Conservation (phyloP, 2,329 filamentous ascomycete species). For the Colletotrichum somersetense region DNA sequence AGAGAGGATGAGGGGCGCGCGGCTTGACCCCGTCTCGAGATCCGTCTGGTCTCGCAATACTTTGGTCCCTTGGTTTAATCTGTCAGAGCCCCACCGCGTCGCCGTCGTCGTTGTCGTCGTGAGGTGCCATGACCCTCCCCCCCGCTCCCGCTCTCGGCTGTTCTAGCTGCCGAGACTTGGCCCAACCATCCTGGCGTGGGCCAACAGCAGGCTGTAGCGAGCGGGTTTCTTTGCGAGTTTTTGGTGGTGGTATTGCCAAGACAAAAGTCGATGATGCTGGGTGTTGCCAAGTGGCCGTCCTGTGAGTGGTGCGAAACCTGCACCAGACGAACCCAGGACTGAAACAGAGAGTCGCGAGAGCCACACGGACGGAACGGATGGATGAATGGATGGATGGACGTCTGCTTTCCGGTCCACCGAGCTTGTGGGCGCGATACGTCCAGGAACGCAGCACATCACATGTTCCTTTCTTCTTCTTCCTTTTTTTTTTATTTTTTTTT, state of each 20-base stretch:
- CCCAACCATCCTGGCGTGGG: not conserved
- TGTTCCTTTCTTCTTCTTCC: not conserved
- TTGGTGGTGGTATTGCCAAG: slow-evolving; percentile 21
- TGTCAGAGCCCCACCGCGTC: slow-evolving; percentile 3
- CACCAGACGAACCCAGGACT: slow-evolving; percentile 38
- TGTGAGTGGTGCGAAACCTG: slow-evolving; percentile 26
- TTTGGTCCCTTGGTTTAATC: not conserved
- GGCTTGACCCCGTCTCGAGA: slow-evolving; percentile 15
- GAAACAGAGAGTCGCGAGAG: slow-evolving; percentile 23
- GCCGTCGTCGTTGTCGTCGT: not conserved
- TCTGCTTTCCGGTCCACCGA: not conserved
- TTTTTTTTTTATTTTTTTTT: too few species aligned
- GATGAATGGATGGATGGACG: not conserved
- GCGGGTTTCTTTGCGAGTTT: not conserved
- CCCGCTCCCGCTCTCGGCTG: slow-evolving; percentile 11
- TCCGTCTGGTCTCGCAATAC: slow-evolving; percentile 6
- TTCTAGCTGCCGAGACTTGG: slow-evolving; percentile 24
- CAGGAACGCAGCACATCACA: not conserved
- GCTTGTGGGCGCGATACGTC: too few species aligned
- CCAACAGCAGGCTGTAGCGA: not conserved
- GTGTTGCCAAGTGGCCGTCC: slow-evolving; percentile 30
- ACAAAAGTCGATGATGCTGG: not conserved
- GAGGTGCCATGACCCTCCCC: not conserved
- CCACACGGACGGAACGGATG: not conserved
- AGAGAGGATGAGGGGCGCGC: not conserved